phyloP scores from a whole-genome alignment of 1,284 basidiomycete species.

The Neolentinus lepideus region DNA sequence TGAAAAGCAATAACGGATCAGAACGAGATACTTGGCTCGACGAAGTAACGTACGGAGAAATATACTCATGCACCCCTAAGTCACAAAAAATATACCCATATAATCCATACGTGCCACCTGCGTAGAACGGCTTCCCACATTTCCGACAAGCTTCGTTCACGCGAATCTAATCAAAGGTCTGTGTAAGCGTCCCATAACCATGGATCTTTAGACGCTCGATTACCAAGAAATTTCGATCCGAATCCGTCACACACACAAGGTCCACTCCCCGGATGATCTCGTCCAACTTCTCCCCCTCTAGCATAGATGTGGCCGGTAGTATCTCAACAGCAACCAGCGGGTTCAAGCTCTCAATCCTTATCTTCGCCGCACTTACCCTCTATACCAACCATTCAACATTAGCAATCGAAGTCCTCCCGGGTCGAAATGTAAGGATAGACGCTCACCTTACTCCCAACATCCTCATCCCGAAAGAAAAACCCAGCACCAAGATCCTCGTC shows the following conservation, averaged over 20 bases:
- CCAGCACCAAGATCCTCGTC: slow-evolving; percentile 86
- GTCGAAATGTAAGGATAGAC: not conserved
- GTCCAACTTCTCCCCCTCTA: slow-evolving; percentile 49
- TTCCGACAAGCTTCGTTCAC: slow-evolving; percentile 75
- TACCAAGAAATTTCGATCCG: slow-evolving; percentile 62
- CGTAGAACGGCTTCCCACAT: slow-evolving; percentile 76
- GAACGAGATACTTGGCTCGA: slow-evolving; percentile 8
- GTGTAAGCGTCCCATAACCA: not conserved
- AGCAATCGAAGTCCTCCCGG: not conserved
- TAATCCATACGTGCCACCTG: slow-evolving; percentile 86
- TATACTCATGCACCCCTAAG: slow-evolving; percentile 79
- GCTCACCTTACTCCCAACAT: slow-evolving; percentile 80
- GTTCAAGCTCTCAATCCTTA: slow-evolving; percentile 84
- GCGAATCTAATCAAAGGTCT: slow-evolving; percentile 42
- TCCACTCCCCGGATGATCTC: slow-evolving; percentile 60
- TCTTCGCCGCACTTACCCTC: slow-evolving; percentile 80
- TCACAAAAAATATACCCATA: slow-evolving; percentile 94
- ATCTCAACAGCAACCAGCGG: slow-evolving; percentile 83
- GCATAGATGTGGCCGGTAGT: slow-evolving; percentile 41
- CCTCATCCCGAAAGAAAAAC: slow-evolving; percentile 91
- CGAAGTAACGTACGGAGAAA: slow-evolving; percentile 59
- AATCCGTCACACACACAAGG: slow-evolving; percentile 81
- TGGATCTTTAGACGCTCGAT: slow-evolving; percentile 26
- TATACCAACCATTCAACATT: slow-evolving; percentile 23
- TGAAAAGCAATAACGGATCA: slow-evolving; percentile 19